These are phyloP conservation scores for Papiliotrema laurentii DNA, from an alignment of 1,284 basidiomycete genomes.

Conservation along the genomic window DNA sequence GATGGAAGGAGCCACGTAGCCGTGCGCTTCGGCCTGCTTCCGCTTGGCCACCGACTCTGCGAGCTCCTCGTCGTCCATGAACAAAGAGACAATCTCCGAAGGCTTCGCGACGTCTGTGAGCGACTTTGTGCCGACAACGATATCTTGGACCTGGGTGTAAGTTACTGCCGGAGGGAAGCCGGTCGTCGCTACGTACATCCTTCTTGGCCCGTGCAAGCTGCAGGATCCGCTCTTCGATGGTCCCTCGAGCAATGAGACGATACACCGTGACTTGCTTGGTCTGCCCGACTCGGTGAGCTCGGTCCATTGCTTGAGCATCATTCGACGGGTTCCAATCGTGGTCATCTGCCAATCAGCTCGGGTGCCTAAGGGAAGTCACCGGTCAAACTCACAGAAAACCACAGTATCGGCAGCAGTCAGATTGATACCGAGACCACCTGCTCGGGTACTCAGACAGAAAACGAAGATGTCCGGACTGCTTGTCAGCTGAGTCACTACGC, in stretches of 20 bases:
- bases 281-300: conserved; percentile 96
- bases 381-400: conserved; percentile 59
- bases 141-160: conserved; percentile 80
- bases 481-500: not conserved
- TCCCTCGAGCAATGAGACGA: conserved; percentile 83
- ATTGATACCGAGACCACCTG: conserved; percentile 97
- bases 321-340: conserved; percentile 99
- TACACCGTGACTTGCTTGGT: conserved; percentile 99
- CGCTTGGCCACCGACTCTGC: conserved; percentile 47
- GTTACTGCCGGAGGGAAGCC: not conserved
- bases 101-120: conserved; percentile 88
- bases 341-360: conserved; percentile 59
- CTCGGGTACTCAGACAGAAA: conserved; percentile 92
- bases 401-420: conserved; percentile 97
- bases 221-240: conserved; percentile 97
- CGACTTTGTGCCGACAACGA: conserved; percentile 96
- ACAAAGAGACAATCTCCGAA: conserved; percentile 92
- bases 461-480: conserved; percentile 87
- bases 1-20: conserved; percentile 26
- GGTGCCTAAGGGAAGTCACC: not conserved
- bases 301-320: conserved; percentile 99
- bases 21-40: conserved; percentile 47
- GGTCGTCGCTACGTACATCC: conserved; percentile 59
- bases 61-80: conserved; percentile 80
- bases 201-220: conserved; percentile 92